Evolutionary conservation across 176 grass and related monocot species (phyloP).

Genomic region (Lolium perenne): DNA sequence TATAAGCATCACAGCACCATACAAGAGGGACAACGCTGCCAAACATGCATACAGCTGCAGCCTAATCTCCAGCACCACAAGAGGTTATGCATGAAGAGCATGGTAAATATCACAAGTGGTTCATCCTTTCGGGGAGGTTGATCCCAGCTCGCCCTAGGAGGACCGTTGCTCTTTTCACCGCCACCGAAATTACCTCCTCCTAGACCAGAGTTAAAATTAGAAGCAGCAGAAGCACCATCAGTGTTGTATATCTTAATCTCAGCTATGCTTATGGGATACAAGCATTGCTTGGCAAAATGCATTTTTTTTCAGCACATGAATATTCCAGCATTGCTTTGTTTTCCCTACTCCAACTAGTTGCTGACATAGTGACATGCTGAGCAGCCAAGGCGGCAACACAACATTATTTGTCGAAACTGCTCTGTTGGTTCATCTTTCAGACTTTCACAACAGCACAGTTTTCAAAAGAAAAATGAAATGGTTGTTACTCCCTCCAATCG

Average conservation of each 20-base stretch:
- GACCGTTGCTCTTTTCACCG: constrained; percentile 37
- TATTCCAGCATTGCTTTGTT: not conserved
- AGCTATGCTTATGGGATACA: not conserved
- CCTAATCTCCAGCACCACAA: not conserved
- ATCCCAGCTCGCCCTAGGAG: constrained; percentile 48
- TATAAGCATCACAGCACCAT: not conserved
- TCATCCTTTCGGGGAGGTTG: constrained; percentile 48
- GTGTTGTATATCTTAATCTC: not conserved
- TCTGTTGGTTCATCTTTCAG: not conserved
- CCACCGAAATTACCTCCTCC: constrained; percentile 46
- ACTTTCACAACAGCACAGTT: not conserved
- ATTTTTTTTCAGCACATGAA: not conserved
- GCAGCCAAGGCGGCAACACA: not conserved
- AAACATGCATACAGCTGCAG: not conserved
- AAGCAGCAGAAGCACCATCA: not conserved
- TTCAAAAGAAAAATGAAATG: constrained; percentile 1
- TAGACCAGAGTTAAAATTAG: constrained; percentile 22
- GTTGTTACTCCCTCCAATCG: not conserved
- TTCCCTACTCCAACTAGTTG: not conserved
- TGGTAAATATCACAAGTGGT: constrained; percentile 26
- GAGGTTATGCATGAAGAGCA: not conserved
- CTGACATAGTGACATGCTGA: not conserved
- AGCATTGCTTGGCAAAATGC: not conserved
- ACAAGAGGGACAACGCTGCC: not conserved
- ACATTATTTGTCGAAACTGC: not conserved